Evolutionary conservation across 345 rosid genomes (phyloP).

Genomic region (Populus davidiana): DNA sequence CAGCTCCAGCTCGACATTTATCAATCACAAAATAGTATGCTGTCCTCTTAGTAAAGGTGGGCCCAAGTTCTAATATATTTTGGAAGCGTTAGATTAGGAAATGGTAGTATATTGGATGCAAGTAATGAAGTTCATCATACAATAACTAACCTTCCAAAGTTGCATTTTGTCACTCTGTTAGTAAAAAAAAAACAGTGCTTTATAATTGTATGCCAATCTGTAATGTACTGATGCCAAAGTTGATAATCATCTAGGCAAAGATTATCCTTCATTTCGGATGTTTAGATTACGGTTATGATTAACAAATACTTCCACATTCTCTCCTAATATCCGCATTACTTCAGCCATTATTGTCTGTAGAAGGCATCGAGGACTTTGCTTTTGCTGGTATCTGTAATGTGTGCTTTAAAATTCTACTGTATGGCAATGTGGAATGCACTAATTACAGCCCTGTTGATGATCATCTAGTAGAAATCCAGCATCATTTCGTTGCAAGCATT

Average conservation of each 20-base stretch:
- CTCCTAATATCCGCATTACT: neutral
- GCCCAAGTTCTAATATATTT: neutral
- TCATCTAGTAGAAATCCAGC: too few species aligned
- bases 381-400: too few species aligned
- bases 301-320: neutral
- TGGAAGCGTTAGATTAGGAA: neutral
- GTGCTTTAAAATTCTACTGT: too few species aligned
- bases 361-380: neutral
- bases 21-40: neutral
- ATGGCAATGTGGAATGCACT: too few species aligned
- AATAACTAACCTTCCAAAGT: neutral
- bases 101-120: neutral
- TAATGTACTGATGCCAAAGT: slow-evolving; percentile 1
- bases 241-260: neutral
- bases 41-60: neutral
- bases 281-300: neutral
- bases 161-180: neutral
- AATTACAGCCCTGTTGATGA: too few species aligned
- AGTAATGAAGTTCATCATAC: neutral
- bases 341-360: neutral
- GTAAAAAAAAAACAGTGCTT: neutral
- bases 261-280: neutral
- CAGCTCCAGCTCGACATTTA: neutral
- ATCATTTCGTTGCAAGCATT: too few species aligned
- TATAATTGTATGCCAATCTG: neutral